Percentiles rank a stretch among this genome's conserved stretches.
These are phyloP conservation scores for Moricandia arvensis DNA, from an alignment of 345 rosid genomes.

Conservation along the genomic window DNA sequence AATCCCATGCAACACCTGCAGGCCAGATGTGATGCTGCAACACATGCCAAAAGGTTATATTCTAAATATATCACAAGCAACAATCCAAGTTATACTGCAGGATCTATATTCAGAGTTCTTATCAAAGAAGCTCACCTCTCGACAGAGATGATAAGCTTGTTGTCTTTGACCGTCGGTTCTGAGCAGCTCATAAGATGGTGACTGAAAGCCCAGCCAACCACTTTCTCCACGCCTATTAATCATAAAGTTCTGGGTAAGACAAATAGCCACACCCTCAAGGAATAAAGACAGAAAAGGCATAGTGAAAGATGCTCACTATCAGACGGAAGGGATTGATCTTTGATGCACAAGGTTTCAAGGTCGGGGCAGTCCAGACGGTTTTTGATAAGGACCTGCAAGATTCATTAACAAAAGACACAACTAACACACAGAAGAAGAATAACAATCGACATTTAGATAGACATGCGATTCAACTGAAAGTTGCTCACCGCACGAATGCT, in stretches of 20 bases:
- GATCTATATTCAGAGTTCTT: not conserved
- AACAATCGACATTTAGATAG: not conserved
- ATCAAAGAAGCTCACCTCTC: conserved; percentile 55
- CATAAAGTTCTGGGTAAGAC: conserved; percentile 11
- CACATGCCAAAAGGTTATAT: conserved; percentile 10
- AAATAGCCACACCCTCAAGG: not conserved
- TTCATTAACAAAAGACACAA: conserved; percentile 7
- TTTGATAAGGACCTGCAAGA: conserved; percentile 60
- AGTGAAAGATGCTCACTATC: conserved; percentile 55
- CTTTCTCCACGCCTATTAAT: conserved; percentile 75
- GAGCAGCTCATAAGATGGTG: conserved; percentile 69
- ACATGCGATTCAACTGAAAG: not conserved
- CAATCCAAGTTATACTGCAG: not conserved
- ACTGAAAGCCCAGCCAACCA: conserved; percentile 87
- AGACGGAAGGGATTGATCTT: conserved; percentile 70
- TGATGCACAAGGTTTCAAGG: conserved; percentile 65
- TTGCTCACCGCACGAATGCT: conserved; percentile 67
- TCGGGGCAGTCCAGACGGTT: conserved; percentile 70
- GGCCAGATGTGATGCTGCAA: conserved; percentile 63
- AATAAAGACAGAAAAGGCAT: conserved; percentile 12
- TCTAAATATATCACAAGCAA: conserved; percentile 1
- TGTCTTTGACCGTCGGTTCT: conserved; percentile 54
- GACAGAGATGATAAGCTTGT: conserved; percentile 58
- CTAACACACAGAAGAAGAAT: not conserved
- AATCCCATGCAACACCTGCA: conserved; percentile 59